Evolutionary conservation across 108 stramenopile species (phyloP).

Genomic region (Discostella stelligeroides): DNA sequence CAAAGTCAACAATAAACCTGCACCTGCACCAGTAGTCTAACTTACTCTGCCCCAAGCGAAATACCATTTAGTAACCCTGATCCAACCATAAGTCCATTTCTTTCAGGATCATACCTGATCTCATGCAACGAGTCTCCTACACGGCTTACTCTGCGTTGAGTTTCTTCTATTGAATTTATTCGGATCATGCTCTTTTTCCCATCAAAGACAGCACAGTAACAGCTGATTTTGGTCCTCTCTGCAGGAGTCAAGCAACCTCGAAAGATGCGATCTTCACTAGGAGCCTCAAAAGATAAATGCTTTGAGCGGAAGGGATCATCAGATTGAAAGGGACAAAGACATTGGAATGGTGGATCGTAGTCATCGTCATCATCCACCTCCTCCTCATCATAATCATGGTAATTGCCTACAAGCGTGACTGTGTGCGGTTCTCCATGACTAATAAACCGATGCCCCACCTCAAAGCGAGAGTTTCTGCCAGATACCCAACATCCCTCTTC

Average conservation of each 20-base stretch:
- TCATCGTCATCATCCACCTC: too few species aligned
- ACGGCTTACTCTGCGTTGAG: slow-evolving; percentile 1
- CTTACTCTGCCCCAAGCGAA: slow-evolving; percentile 70
- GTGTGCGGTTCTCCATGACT: slow-evolving; percentile 21
- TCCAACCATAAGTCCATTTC: background rate
- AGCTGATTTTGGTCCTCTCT: slow-evolving; percentile 54
- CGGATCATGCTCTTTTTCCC: slow-evolving; percentile 55
- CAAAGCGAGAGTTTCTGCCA: slow-evolving; percentile 55
- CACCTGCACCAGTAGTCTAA: background rate
- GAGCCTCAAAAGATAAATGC: background rate
- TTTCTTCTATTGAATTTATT: slow-evolving; percentile 58
- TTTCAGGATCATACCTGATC: background rate
- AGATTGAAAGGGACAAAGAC: too few species aligned
- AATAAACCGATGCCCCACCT: slow-evolving; percentile 51
- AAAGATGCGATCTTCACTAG: slow-evolving; percentile 21
- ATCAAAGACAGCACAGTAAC: slow-evolving; percentile 63
- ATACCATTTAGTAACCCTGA: slow-evolving; percentile 56
- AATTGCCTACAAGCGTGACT: background rate
- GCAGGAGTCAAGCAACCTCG: slow-evolving; percentile 32
- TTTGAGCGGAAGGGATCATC: too few species aligned
- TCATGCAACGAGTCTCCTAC: background rate
- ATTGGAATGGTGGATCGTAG: background rate
- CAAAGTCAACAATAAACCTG: too few species aligned
- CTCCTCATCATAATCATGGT: background rate
- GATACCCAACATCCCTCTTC: slow-evolving; percentile 80